Evolutionary conservation across 805 yeast species (phyloP), one percentile per base, ranked within the genome.

Genomic region (Metschnikowia colocasiae): DNA sequence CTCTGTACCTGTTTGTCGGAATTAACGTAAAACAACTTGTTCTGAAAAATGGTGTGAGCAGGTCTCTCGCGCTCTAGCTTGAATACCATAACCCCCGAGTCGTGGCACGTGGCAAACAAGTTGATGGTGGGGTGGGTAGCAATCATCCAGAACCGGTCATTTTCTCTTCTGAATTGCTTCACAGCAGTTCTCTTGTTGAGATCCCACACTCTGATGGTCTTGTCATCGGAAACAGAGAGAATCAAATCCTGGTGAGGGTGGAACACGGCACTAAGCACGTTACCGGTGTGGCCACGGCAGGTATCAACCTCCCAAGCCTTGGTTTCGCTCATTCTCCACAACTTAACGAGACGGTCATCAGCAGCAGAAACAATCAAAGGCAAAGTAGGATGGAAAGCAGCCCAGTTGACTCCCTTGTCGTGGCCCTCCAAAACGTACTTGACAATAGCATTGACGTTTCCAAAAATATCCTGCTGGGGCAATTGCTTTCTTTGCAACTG

Each of bases 221-320:
- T 90, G 71, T 94, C 99, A 65, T 94, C 98, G 56, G 95, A 86
- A 36, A 90, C 96, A 30, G 98, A 91, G 43, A 94, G 74, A 54
- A 94, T 90, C 62, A 92, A 74, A 59, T 94, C 97, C 68, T 89
- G 94, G 54, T 83, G 82, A 35, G 98, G 97, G 65, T 94, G 97
- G 80, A 95, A 95, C 44, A 87, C 73, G 32, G 88, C 90, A 66
- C 94, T 76, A 43, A 90, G 82, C 44, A 94, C 96, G 64, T 87
- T 90, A 62, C 91, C 91, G 25, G 96, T 87, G 68, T 94, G 99
- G 47, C 99, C 99, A 62, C 99, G 82, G 68, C 97, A 92, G 23
- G 97, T 87, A 65, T 94, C 99, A 50, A 95, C 95, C 68, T 95
- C 99, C 98, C 98, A 94, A 20, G 99, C 99, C 69, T 91, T 89